Conservation (phyloP, 1,284 basidiomycete species). For the Veloboletus limbatus region DNA sequence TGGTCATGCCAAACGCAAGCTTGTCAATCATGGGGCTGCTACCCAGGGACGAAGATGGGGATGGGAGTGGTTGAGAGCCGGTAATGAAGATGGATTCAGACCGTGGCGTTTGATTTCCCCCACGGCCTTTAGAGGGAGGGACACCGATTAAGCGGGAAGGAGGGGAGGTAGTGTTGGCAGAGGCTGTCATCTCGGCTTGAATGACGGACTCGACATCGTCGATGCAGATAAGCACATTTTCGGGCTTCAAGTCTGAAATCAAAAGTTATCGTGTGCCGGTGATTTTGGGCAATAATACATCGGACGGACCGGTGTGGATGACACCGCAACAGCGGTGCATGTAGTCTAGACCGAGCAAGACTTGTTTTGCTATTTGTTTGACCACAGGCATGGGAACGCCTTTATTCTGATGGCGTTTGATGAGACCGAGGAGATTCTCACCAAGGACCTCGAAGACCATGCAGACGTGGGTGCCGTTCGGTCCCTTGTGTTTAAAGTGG, state of each 20-base stretch:
- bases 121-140: conserved; percentile 90
- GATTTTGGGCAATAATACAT: conserved; percentile 10
- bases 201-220: conserved; percentile 97
- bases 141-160: conserved; percentile 88
- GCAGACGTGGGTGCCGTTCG: conserved; percentile 96
- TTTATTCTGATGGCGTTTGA: conserved; percentile 93
- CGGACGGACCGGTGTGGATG: conserved; percentile 74
- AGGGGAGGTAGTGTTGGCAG: conserved; percentile 46
- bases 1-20: conserved; percentile 91
- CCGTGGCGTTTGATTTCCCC: conserved; percentile 96
- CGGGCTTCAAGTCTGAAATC: conserved; percentile 87
- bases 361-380: conserved; percentile 96
- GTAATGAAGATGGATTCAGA: conserved; percentile 91
- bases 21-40: conserved; percentile 84
- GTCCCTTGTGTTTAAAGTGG: conserved; percentile 95
- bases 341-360: conserved; percentile 93
- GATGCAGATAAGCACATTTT: conserved; percentile 97
- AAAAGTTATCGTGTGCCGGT: conserved; percentile 6
- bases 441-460: conserved; percentile 99
- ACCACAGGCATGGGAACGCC: conserved; percentile 94
- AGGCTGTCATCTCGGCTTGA: conserved; percentile 74
- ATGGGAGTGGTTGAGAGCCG: conserved; percentile 89
- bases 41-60: conserved; percentile 71
- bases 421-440: conserved; percentile 96
- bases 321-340: conserved; percentile 97